Evolutionary conservation across 2,329 filamentous ascomycete genomes (phyloP), one percentile per base, ranked within the genome.

Genomic region (Neurospora crassa): DNA sequence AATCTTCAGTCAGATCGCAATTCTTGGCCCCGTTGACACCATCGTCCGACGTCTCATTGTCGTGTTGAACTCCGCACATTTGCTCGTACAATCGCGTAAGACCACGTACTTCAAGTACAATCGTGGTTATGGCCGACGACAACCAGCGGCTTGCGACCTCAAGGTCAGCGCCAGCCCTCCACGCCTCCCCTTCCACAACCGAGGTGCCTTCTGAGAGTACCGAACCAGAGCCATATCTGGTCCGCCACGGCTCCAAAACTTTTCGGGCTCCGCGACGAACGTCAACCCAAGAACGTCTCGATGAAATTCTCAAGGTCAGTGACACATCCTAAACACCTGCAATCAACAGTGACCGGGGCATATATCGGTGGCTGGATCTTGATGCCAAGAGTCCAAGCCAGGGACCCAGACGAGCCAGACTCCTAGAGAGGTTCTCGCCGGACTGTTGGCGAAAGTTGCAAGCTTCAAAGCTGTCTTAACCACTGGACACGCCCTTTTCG

Each of bases 281-380:
- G 74, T 78, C 78, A 14, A 77, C 78, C 7, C 76, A 78, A 69
- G 78, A 79, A 40, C 77, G 79, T 12, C 75, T 81, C 63, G 74
- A 78, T 70, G 76, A 75, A 12, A 81, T 81, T 67, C 75, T 81
- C 20, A 75, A 80, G 77, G 79, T 80, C 69, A 76, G 76, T 75
- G 53, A 63, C 24, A 63, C 24, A 63, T 20, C n/a, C 24, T 41
- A 24, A 40, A 53, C 41, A 29, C 40, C 4, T 11, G 37, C 68
- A 11, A 59, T 69, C 53, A 63, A 10, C 53, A 34, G 29, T 63
- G 53, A 63, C 14, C 24, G 53, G 53, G 24, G 24, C 53, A 14
- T 34, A 11, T 59, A 10, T 59, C 24, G 53, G 14, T 59, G 53
- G 53, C 53, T 63, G 14, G 53, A 18, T 63, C 53, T 11, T 16